Evolutionary conservation across 2,329 filamentous ascomycete genomes (phyloP), one percentile per base, ranked within the genome.

Genomic region (Nectriaceae sp.): DNA sequence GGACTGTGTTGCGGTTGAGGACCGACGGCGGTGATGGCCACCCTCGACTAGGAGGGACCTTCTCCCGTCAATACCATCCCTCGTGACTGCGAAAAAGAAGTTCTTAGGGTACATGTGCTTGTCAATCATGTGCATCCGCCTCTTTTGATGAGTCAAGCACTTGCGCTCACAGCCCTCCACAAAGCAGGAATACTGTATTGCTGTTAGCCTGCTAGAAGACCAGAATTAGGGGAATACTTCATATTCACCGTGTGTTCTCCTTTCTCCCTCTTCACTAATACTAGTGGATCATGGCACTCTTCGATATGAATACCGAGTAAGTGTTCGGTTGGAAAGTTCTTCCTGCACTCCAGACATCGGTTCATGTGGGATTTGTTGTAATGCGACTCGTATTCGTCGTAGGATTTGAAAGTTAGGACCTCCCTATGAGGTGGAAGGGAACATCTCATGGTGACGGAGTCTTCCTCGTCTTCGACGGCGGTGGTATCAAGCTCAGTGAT

Each of bases 81-180:
- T 89, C 3, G 95, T 87, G 44, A 97, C 82, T 42, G 84, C 83
- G 62, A 95, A 96, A 69, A 95, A 93, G 71, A 91, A 96, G 61
- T 89, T 88, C 65, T 83, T 84, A 11, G 92, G 93, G 65, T 94
- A 99, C 72, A 87, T 80, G 70, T 99, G 94, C 72, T 96, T 97
- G 75, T 96, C 92, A 57, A 96, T 90, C 56, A 96, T 77, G 74
- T 99, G 93, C 66, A 90, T 83, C 26, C 89, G 81, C 38, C 94
- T 83, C 70, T 96, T 97, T 62, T 89, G 85, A 22, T 88, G 85
- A 4, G 89, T 91, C 46, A 82, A 84, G 71, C 92, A 97, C 65
- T 90, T 85, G 56, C 88, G 83, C 50, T 94, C 89, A 68, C 94
- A 99, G 41, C 80, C 85, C 64, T 96, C 88, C 5, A 97, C 85